Conservation (phyloP, 2,329 filamentous ascomycete species). For the Cercospora zeina region DNA sequence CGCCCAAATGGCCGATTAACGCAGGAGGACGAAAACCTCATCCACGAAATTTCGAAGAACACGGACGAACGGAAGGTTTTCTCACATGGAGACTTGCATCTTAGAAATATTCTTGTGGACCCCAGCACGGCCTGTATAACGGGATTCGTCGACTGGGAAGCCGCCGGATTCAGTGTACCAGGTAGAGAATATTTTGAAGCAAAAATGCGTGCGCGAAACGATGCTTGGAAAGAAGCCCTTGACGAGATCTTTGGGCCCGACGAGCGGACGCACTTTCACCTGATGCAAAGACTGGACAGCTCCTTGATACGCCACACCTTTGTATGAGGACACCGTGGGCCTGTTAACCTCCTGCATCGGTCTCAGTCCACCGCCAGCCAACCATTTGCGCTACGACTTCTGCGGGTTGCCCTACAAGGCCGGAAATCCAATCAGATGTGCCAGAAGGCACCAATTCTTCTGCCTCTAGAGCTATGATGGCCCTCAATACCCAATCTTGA, state of each 20-base stretch:
- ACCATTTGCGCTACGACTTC: conserved; percentile 7
- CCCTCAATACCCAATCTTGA: conserved; percentile 23
- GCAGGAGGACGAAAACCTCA: not conserved
- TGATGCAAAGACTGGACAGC: not conserved
- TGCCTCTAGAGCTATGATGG: conserved; percentile 18
- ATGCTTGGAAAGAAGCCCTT: not conserved
- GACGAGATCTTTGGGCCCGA: not conserved
- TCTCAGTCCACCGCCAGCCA: not conserved
- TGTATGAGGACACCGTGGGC: not conserved
- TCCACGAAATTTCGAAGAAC: not conserved
- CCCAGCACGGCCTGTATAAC: not conserved
- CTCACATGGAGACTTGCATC: conserved; percentile 10
- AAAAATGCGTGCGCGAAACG: not conserved
- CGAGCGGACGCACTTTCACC: not conserved
- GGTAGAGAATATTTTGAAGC: not conserved
- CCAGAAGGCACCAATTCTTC: conserved; percentile 20
- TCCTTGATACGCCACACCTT: not conserved
- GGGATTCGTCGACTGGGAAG: not conserved
- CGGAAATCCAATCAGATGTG: conserved; percentile 11
- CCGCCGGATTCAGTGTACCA: not conserved
- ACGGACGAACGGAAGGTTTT: conserved; percentile 8
- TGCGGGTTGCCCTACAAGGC: conserved; percentile 17
- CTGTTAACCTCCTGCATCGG: not conserved
- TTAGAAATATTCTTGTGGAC: not conserved
- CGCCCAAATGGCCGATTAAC: not conserved